Percentiles rank a stretch among this genome's conserved stretches.
These are phyloP conservation scores for Brassica rapa DNA, from an alignment of 345 rosid genomes.

Conservation along the genomic window DNA sequence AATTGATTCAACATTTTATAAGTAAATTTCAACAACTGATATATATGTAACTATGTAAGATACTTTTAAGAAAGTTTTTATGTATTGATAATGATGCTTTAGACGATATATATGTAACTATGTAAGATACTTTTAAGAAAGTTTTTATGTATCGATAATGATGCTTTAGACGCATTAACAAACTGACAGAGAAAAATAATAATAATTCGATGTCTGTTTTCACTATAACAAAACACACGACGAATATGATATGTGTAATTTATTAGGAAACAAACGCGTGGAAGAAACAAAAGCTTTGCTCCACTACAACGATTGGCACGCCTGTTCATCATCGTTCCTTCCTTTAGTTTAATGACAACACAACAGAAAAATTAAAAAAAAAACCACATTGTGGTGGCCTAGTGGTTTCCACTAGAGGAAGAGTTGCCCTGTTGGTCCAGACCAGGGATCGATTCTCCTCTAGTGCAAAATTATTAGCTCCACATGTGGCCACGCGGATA, in stretches of 20 bases:
- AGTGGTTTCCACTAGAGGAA: no score
- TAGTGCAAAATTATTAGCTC: no score
- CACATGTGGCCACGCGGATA: no score
- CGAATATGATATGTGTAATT: not conserved
- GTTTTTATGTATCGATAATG: not conserved
- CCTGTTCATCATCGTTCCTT: not conserved
- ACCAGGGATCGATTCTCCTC: no score
- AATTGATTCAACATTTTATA: not conserved
- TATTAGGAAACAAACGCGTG: slow-evolving; percentile 9
- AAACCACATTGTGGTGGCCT: no score
- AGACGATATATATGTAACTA: not conserved
- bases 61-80: no score
- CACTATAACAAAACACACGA: not conserved
- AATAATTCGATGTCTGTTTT: not conserved
- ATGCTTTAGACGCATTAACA: not conserved
- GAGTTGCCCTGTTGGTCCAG: no score
- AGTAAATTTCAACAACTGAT: no score
- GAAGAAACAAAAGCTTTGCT: not conserved
- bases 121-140: not conserved
- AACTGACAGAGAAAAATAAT: not conserved
- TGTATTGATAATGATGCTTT: not conserved
- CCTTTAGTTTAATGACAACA: not conserved
- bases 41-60: no score
- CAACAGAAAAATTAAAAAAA: not conserved
- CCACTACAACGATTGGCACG: not conserved